phyloP scores from a whole-genome alignment of 257 asterid species.

The Thymus mandschuricus region DNA sequence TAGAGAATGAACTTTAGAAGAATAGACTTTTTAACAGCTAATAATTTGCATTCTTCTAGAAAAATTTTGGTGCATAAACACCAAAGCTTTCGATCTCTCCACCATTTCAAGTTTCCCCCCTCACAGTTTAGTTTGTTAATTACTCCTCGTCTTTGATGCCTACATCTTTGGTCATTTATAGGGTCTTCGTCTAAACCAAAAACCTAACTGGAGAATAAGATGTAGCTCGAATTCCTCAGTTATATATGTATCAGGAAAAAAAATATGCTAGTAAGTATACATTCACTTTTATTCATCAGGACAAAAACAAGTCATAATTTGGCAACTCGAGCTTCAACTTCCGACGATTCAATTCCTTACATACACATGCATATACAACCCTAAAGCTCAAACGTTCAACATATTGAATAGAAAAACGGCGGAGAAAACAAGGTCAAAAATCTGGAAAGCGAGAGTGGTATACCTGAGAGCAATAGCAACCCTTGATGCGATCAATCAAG shows the following conservation, averaged over 20 bases:
- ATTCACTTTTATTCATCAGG: too few relatives aligned
- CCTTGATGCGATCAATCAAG: constrained; percentile 32
- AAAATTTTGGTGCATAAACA: neutral
- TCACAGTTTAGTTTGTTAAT: neutral
- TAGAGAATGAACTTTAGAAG: neutral
- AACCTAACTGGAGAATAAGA: too few relatives aligned
- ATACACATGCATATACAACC: neutral
- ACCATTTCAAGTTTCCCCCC: neutral
- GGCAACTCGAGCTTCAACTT: neutral
- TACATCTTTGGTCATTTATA: neutral
- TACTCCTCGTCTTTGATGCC: neutral
- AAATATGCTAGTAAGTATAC: too few relatives aligned
- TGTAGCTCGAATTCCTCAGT: neutral
- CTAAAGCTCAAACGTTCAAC: constrained; percentile 1
- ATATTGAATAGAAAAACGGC: neutral
- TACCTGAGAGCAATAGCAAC: constrained; percentile 46
- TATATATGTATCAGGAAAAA: too few relatives aligned
- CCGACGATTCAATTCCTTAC: neutral
- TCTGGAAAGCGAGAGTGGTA: neutral
- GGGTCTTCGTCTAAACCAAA: neutral
- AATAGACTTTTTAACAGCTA: neutral
- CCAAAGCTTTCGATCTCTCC: neutral
- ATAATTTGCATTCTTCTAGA: neutral
- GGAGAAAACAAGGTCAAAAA: neutral
- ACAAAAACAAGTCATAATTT: too few relatives aligned